These are phyloP conservation scores for Ilex aquifolium DNA, from an alignment of 257 asterid species.

Conservation along the genomic window DNA sequence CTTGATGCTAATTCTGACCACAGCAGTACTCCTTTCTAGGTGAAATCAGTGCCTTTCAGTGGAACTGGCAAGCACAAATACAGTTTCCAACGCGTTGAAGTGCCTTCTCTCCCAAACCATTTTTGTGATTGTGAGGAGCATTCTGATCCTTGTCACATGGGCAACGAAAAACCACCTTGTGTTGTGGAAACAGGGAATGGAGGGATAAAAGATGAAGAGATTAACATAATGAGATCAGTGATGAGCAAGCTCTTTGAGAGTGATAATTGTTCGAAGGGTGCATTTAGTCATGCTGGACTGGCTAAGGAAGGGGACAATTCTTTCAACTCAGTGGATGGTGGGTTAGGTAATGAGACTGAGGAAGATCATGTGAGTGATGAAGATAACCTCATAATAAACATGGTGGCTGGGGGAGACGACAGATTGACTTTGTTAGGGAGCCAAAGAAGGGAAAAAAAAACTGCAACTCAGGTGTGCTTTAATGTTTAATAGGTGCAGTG, in stretches of 20 bases:
- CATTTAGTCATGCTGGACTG: constrained; percentile 16
- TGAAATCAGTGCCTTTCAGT: constrained; percentile 63
- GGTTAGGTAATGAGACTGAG: constrained; percentile 26
- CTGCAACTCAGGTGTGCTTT: constrained; percentile 35
- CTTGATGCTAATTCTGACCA: constrained; percentile 10
- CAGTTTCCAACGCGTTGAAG: constrained; percentile 84
- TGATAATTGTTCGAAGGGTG: constrained; percentile 29
- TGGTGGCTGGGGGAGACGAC: constrained; percentile 36
- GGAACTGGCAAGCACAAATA: constrained; percentile 96
- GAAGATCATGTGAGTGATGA: constrained; percentile 57
- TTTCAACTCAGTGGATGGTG: constrained; percentile 21
- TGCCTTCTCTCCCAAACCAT: constrained; percentile 63
- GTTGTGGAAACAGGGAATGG: constrained; percentile 29
- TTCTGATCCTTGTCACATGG: constrained; percentile 30
- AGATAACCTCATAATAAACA: constrained; percentile 61
- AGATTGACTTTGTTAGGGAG: constrained; percentile 27
- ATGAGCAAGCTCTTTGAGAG: constrained; percentile 58
- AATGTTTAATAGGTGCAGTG: background rate
- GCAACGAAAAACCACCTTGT: constrained; percentile 19
- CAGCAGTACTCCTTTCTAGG: constrained; percentile 31
- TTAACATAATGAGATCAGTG: constrained; percentile 59
- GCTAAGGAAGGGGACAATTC: constrained; percentile 17
- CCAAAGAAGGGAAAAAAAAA: constrained; percentile 24
- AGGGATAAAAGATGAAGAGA: constrained; percentile 69
- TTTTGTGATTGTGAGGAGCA: constrained; percentile 94